Evolutionary conservation across 2,329 filamentous ascomycete genomes (phyloP), one percentile per base, ranked within the genome.

Genomic region (Sporothrix variecibatus): DNA sequence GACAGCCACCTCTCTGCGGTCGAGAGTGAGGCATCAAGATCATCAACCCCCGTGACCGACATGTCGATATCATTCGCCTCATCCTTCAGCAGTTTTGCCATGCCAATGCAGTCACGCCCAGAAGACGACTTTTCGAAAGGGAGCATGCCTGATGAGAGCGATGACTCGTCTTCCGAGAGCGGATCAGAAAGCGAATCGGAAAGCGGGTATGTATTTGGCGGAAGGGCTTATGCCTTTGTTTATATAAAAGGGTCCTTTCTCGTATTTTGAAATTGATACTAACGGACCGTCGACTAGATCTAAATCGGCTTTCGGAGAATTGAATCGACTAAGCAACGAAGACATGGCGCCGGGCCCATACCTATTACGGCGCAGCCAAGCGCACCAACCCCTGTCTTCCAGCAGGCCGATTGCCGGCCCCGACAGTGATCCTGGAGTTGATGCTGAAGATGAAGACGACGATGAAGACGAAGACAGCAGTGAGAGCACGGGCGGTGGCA

Each of bases 401-500:
- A 46, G 31, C 4, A 49, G 65, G 15, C 40, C 12, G 31, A 46
- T 38, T n/a, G 2, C 51, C 3, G 2, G 9, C 2, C 46, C 68
- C 5, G 46, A 26, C 23, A 38, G 31, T 15, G 51, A 40, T 3
- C 20, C 28, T 40, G 40, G n/a, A 6, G n/a, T 26, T 5, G n/a
- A 46, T 9, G 26, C 20, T 11, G 70, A 72, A 38, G 28, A 51
- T 6, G 67, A 60, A 12, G 43, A 72, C 20, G 58, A 62, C 2
- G 26, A 7, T 12, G n/a, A 56, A 0, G 26, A 0, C 11, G 60
- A 56, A 31, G 31, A 53, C 7, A 74, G 78, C 3, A 75, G 76
- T 1, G 72, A 78, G 11, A 76, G 77, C 34, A 76, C 77, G 23
- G 78, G 76, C 34, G 77, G 77, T 8, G 76, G 75, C 28, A 31